Evolutionary conservation across 2,329 filamentous ascomycete genomes (phyloP).

Genomic region (Colletotrichum orchidophilum): DNA sequence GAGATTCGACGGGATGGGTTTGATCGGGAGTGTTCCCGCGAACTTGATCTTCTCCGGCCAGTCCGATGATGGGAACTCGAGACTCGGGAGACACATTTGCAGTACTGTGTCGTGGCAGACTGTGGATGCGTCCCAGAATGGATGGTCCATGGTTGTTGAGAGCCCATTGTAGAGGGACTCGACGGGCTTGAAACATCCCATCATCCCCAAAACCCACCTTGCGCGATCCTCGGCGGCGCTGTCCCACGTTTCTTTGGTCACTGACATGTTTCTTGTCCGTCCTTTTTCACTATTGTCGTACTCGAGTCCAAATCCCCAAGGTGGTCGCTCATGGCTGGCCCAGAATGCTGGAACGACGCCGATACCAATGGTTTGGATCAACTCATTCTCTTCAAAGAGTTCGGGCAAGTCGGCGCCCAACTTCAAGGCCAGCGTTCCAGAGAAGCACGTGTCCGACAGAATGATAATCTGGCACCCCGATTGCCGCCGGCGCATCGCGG

Average conservation of each 20-base stretch:
- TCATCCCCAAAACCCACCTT: conserved; percentile 1
- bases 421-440: background rate
- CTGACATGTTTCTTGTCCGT: background rate
- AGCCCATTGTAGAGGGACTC: background rate
- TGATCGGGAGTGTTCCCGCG: conserved; percentile 51
- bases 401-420: conserved; percentile 4
- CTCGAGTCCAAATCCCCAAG: conserved; percentile 7
- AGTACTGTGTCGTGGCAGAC: conserved; percentile 44
- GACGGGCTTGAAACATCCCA: background rate
- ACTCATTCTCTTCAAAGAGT: background rate
- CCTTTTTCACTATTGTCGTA: conserved; percentile 1
- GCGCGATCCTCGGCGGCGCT: background rate
- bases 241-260: background rate
- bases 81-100: conserved; percentile 44
- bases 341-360: conserved; percentile 19
- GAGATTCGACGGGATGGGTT: conserved; percentile 41
- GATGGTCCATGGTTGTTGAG: background rate
- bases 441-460: conserved; percentile 24
- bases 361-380: background rate
- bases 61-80: conserved; percentile 50
- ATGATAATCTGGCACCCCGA: background rate
- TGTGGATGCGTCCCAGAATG: conserved; percentile 21
- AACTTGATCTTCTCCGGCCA: conserved; percentile 51
- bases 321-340: conserved; percentile 11
- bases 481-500: background rate